Evolutionary conservation across 2,329 filamentous ascomycete genomes (phyloP).

Genomic region (Myotisia sp.): DNA sequence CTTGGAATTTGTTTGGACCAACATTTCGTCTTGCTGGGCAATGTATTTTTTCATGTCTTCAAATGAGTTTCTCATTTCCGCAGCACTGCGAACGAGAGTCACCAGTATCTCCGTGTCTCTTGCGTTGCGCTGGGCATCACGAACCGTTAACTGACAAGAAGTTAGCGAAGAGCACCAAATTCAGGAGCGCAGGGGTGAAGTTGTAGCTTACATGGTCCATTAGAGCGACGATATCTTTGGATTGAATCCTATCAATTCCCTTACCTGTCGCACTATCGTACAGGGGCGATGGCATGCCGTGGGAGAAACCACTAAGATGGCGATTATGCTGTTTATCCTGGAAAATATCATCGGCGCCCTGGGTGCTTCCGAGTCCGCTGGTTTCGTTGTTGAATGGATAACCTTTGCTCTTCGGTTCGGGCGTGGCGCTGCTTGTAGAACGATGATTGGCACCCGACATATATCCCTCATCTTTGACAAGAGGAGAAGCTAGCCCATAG

Average conservation of each 20-base stretch:
- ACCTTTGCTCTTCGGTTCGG: slow-evolving; percentile 32
- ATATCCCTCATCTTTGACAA: slow-evolving; percentile 75
- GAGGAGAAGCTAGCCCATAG: slow-evolving; percentile 40
- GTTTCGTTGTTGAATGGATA: slow-evolving; percentile 40
- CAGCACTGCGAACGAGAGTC: slow-evolving; percentile 79
- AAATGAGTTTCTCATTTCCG: slow-evolving; percentile 94
- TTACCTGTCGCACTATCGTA: slow-evolving; percentile 81
- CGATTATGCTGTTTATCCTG: slow-evolving; percentile 41
- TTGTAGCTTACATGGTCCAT: slow-evolving; percentile 70
- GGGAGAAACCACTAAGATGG: slow-evolving; percentile 75
- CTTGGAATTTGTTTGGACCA: slow-evolving; percentile 74
- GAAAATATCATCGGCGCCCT: slow-evolving; percentile 50
- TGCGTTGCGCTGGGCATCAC: slow-evolving; percentile 89
- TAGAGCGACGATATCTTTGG: slow-evolving; percentile 86
- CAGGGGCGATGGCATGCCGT: slow-evolving; percentile 76
- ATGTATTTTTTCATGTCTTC: slow-evolving; percentile 90
- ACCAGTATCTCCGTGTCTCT: slow-evolving; percentile 93
- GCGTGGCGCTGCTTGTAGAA: slow-evolving; percentile 34
- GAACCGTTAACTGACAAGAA: slow-evolving; percentile 59
- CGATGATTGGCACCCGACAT: slow-evolving; percentile 58
- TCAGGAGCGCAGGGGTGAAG: slow-evolving; percentile 16
- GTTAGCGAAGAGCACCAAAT: slow-evolving; percentile 17
- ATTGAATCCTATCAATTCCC: slow-evolving; percentile 83
- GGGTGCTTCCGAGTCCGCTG: slow-evolving; percentile 23
- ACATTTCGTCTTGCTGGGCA: slow-evolving; percentile 73